Conservation (phyloP, 2,329 filamentous ascomycete genomes). For the Curvularia sp. region DNA sequence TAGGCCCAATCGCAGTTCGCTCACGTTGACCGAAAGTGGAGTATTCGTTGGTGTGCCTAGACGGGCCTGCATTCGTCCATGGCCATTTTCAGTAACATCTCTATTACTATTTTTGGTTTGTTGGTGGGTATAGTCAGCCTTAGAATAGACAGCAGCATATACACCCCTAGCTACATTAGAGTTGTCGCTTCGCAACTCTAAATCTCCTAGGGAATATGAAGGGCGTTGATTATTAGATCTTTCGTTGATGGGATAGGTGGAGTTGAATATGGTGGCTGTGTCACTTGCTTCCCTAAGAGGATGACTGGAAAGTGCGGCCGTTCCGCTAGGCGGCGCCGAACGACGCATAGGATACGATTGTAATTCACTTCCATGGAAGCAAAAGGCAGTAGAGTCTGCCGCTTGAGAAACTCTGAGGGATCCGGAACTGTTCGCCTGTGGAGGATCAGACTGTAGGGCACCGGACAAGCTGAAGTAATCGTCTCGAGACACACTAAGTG, state of each 20-base stretch:
- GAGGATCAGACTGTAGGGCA: conserved; percentile 6
- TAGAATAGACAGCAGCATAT: conserved; percentile 5
- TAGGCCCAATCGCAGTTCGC: conserved; percentile 8
- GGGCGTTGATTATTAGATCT: conserved; percentile 5
- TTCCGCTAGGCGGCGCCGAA: conserved; percentile 7
- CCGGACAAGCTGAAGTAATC: conserved; percentile 3
- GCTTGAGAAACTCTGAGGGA: conserved; percentile 6
- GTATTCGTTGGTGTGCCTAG: background rate
- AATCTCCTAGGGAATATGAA: conserved; percentile 8
- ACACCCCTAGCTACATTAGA: conserved; percentile 5
- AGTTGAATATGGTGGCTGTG: conserved; percentile 11
- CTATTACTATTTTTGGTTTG: conserved; percentile 5
- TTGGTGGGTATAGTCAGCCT: conserved; percentile 5
- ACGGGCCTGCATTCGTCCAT: conserved; percentile 2
- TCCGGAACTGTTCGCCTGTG: conserved; percentile 8
- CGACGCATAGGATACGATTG: conserved; percentile 4
- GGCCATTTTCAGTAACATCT: conserved; percentile 8
- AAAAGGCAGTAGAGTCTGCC: conserved; percentile 6
- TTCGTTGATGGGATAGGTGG: conserved; percentile 6
- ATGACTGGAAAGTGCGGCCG: conserved; percentile 11
- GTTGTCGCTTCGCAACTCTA: conserved; percentile 7
- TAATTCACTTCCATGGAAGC: conserved; percentile 8
- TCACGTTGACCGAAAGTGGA: conserved; percentile 10
- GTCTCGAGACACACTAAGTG: conserved; percentile 4
- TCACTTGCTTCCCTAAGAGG: conserved; percentile 9